These are phyloP conservation scores for Sordaria brevicollis DNA, from an alignment of 495 filamentous ascomycete genomes.

Conservation along the genomic window DNA sequence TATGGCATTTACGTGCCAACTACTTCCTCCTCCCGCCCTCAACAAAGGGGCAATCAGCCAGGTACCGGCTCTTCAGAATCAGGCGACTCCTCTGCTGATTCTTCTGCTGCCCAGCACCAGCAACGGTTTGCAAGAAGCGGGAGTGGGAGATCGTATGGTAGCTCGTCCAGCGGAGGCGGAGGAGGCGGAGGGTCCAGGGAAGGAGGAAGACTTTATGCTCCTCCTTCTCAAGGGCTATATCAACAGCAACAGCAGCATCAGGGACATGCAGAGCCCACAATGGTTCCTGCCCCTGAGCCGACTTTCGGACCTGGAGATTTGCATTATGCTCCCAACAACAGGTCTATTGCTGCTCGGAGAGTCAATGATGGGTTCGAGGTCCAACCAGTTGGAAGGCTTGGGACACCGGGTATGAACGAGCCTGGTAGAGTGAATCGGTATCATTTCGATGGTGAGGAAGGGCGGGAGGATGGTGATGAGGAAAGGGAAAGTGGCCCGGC, in stretches of 20 bases:
- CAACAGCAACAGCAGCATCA: background rate
- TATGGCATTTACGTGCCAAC: slow-evolving; percentile 17
- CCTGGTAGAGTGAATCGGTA: background rate
- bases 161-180: slow-evolving; percentile 11
- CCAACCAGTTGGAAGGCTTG: slow-evolving; percentile 45
- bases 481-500: slow-evolving; percentile 1
- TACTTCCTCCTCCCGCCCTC: slow-evolving; percentile 5
- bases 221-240: background rate
- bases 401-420: slow-evolving; percentile 1
- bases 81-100: slow-evolving; percentile 8
- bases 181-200: background rate
- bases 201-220: background rate
- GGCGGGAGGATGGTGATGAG: slow-evolving; percentile 2
- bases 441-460: background rate
- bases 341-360: slow-evolving; percentile 35
- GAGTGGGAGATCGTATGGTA: slow-evolving; percentile 13
- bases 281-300: slow-evolving; percentile 9
- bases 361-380: slow-evolving; percentile 56
- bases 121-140: slow-evolving; percentile 11
- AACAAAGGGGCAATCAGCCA: slow-evolving; percentile 13
- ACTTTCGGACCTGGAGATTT: slow-evolving; percentile 31
- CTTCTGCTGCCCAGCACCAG: too few species aligned
- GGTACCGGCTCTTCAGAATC: slow-evolving; percentile 28
- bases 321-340: slow-evolving; percentile 31
- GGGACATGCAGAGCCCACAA: background rate